Evolutionary conservation across 306 rosid species (phyloP).

Genomic region (Quercus glauca): DNA sequence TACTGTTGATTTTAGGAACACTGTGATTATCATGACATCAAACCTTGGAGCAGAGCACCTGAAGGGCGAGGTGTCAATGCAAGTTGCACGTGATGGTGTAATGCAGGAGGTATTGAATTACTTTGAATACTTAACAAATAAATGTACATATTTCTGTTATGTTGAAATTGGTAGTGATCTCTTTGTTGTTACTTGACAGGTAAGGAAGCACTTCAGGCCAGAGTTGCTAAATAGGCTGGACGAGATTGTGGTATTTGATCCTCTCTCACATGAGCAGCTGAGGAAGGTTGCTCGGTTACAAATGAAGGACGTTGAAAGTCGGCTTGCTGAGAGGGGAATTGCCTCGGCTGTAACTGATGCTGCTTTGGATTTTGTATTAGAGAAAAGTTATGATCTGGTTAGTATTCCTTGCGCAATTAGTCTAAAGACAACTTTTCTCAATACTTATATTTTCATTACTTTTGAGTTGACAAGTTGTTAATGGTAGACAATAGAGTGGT

Average conservation of each 20-base stretch:
- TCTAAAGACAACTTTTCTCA: too few species aligned
- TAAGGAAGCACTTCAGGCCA: conserved; percentile 79
- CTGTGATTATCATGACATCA: conserved; percentile 89
- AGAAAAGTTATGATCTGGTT: conserved; percentile 84
- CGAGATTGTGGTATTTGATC: conserved; percentile 83
- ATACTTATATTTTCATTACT: too few species aligned
- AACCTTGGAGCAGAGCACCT: conserved; percentile 93
- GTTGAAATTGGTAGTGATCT: not conserved
- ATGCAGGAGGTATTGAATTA: conserved; percentile 57
- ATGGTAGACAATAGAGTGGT: too few species aligned
- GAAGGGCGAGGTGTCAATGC: conserved; percentile 66
- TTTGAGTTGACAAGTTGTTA: too few species aligned
- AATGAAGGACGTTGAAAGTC: conserved; percentile 77
- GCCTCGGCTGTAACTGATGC: conserved; percentile 81
- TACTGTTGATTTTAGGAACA: conserved; percentile 79
- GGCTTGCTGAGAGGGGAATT: conserved; percentile 80
- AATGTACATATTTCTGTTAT: not conserved
- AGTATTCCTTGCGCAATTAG: conserved; percentile 10
- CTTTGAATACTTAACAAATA: not conserved
- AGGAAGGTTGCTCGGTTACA: conserved; percentile 83
- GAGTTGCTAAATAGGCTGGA: conserved; percentile 76
- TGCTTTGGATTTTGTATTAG: conserved; percentile 60
- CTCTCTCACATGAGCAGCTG: conserved; percentile 77
- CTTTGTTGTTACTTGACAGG: conserved; percentile 30
- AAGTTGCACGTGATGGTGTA: conserved; percentile 70